Evolutionary conservation across 257 asterid genomes (phyloP).

Genomic region (Solanum lycopersicoides): DNA sequence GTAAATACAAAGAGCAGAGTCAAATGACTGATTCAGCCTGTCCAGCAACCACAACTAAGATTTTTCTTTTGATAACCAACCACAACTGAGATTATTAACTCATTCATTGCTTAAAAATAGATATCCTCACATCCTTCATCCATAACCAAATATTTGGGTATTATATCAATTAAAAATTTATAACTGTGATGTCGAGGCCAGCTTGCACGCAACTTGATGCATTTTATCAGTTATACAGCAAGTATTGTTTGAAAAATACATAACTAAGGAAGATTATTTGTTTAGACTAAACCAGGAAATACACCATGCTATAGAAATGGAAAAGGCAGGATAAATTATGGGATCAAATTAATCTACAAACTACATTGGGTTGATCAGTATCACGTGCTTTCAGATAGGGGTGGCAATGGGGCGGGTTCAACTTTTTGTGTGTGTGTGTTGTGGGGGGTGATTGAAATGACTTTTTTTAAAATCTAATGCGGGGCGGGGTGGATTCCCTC

Average conservation of each 20-base stretch:
- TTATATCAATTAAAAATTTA: neutral
- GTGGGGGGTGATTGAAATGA: too few species aligned
- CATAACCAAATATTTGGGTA: neutral
- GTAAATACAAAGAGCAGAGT: constrained; percentile 14
- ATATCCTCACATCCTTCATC: neutral
- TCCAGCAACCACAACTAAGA: neutral
- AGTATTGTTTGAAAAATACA: neutral
- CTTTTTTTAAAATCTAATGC: neutral
- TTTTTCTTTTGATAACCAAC: neutral
- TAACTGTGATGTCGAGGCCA: neutral
- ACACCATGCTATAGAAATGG: neutral
- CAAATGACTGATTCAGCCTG: neutral
- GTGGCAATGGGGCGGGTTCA: neutral
- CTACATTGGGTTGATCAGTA: neutral
- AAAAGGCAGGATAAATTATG: neutral
- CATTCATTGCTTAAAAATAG: neutral
- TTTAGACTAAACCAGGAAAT: neutral
- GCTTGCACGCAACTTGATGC: neutral
- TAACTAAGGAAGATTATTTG: neutral
- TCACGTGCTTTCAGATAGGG: neutral
- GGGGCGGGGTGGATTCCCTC: neutral
- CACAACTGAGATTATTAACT: neutral
- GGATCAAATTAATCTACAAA: neutral
- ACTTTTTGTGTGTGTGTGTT: neutral
- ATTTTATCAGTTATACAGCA: neutral